A percentile compares a stretch with the other conserved stretches of the same genome.
phyloP scores from a whole-genome alignment of 139 green algal species.

The Chlamydomonas eustigma region DNA sequence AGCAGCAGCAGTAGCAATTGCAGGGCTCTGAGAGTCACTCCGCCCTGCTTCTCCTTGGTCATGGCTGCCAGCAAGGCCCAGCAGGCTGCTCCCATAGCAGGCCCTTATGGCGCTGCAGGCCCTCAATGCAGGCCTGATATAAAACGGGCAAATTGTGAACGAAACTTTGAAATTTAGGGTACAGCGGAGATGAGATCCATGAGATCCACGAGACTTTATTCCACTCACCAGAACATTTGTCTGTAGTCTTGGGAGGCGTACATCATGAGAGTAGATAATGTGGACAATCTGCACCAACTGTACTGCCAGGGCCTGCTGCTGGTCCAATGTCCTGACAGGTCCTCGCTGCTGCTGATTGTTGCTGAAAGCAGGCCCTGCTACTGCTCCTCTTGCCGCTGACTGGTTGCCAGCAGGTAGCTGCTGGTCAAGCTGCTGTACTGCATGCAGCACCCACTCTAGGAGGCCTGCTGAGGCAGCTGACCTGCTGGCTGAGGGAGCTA shows the following conservation, averaged over 20 bases:
- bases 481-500: slow-evolving; percentile 18
- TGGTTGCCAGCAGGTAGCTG: no score
- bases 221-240: not conserved
- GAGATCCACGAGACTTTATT: no score
- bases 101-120: not conserved
- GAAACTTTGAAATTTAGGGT: no score
- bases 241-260: slow-evolving; percentile 33
- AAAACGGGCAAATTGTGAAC: no score
- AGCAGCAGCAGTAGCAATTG: not conserved
- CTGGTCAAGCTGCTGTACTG: not conserved
- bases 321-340: slow-evolving; percentile 3
- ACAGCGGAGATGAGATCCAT: no score
- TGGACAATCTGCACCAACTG: slow-evolving; percentile 19
- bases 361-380: slow-evolving; percentile 6
- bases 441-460: slow-evolving; percentile 14
- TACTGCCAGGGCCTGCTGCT: slow-evolving; percentile 20
- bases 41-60: not conserved
- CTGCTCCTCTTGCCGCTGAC: slow-evolving; percentile 18
- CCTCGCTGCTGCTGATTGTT: not conserved
- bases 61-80: not conserved
- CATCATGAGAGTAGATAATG: slow-evolving; percentile 15
- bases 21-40: not conserved
- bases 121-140: not conserved
- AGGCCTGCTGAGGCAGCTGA: slow-evolving; percentile 27
- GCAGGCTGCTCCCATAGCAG: not conserved